A percentile compares a stretch with the other conserved stretches of the same genome.
These are phyloP conservation scores for Agapanthus africanus DNA, from an alignment of 106 monocot genomes.

Conservation along the genomic window DNA sequence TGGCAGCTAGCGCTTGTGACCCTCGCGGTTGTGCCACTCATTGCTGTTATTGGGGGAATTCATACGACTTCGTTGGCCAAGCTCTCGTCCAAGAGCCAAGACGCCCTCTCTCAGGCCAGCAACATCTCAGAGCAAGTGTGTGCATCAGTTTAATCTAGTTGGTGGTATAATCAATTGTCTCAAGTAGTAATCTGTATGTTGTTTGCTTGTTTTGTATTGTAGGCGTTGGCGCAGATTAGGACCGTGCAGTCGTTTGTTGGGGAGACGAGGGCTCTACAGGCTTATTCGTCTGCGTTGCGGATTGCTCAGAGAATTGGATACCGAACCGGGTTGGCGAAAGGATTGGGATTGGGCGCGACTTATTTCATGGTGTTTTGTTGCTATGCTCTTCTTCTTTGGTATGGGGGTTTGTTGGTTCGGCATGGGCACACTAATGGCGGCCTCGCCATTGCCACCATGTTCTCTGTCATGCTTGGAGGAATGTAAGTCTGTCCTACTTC, in stretches of 20 bases:
- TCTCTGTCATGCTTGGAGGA: conserved; percentile 96
- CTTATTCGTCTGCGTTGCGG: conserved; percentile 52
- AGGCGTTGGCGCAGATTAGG: conserved; percentile 78
- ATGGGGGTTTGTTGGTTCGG: conserved; percentile 78
- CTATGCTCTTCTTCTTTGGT: conserved; percentile 93
- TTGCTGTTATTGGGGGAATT: conserved; percentile 72
- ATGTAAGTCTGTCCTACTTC: conserved; percentile 39
- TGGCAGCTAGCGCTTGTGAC: conserved; percentile 94
- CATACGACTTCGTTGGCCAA: conserved; percentile 60
- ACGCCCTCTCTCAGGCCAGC: conserved; percentile 70
- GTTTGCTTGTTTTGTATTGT: background rate
- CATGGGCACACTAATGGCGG: conserved; percentile 85
- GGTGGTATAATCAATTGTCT: background rate
- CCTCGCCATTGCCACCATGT: conserved; percentile 92
- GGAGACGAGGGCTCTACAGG: conserved; percentile 50
- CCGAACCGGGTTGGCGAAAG: conserved; percentile 68
- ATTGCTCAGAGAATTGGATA: conserved; percentile 74
- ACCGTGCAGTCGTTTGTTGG: conserved; percentile 88
- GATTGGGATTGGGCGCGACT: conserved; percentile 77
- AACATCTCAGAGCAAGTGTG: conserved; percentile 48
- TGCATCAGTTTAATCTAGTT: background rate
- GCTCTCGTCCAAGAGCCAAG: conserved; percentile 66
- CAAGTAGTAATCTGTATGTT: background rate
- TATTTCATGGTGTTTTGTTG: conserved; percentile 99
- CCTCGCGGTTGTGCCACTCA: conserved; percentile 75